phyloP scores from a whole-genome alignment of 225 moss, liverwort and hornwort genomes.

The Lunularia cruciata region DNA sequence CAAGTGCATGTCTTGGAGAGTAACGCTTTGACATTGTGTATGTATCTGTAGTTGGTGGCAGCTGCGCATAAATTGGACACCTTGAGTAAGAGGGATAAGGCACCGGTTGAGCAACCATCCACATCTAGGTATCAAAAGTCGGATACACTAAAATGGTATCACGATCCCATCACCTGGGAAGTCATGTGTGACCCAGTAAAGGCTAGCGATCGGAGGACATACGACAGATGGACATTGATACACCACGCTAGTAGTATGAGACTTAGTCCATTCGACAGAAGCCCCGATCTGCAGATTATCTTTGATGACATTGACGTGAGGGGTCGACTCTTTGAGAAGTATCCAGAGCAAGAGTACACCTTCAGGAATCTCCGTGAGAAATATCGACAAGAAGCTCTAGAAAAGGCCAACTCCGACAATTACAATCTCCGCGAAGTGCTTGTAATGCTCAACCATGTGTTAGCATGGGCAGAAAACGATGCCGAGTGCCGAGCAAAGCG shows the following conservation, averaged over 20 bases:
- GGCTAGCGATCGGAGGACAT: constrained; percentile 23
- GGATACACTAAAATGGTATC: constrained; percentile 17
- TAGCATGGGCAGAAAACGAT: constrained; percentile 21
- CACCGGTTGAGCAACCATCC: background rate
- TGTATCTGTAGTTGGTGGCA: constrained; percentile 11
- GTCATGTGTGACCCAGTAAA: constrained; percentile 29
- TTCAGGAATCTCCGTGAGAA: background rate
- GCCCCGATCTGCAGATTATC: constrained; percentile 6
- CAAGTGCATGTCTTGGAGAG: background rate
- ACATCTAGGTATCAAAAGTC: background rate
- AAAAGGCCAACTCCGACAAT: background rate
- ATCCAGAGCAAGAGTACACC: constrained; percentile 11
- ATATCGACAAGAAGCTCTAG: constrained; percentile 17
- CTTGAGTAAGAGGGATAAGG: background rate
- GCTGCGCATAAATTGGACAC: constrained; percentile 3
- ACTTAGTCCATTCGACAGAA: constrained; percentile 20
- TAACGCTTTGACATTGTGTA: background rate
- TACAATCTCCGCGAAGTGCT: background rate
- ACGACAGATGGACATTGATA: constrained; percentile 26
- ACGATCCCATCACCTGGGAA: constrained; percentile 26
- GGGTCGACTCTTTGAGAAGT: constrained; percentile 21
- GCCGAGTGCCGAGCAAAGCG: constrained; percentile 14
- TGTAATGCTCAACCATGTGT: constrained; percentile 20
- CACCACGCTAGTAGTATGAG: constrained; percentile 14
- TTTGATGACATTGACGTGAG: constrained; percentile 23